A percentile compares a stretch with the other conserved stretches of the same genome.
Evolutionary conservation across 257 asterid species (phyloP).

Genomic region (Nicotiana tomentosiformis): DNA sequence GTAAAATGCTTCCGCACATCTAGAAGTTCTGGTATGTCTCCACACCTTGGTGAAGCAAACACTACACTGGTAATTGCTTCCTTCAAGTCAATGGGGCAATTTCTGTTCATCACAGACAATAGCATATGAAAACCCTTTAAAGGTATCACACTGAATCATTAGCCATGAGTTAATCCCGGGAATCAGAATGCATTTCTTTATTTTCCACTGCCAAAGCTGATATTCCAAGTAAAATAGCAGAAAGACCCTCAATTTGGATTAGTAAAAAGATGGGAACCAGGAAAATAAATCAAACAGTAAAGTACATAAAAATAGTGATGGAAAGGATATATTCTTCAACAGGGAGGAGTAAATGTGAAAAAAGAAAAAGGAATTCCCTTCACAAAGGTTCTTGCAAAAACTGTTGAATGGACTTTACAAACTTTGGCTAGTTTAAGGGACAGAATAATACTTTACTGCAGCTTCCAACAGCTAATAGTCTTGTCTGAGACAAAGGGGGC

Average conservation of each 20-base stretch:
- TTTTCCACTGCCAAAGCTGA: background rate
- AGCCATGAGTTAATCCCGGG: background rate
- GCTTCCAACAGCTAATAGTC: background rate
- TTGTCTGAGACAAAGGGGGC: background rate
- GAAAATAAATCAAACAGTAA: background rate
- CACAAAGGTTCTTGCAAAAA: background rate
- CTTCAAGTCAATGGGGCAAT: conserved; percentile 89
- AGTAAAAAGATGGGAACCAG: background rate
- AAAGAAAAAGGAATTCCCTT: background rate
- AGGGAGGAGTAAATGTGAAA: background rate
- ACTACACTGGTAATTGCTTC: conserved; percentile 86
- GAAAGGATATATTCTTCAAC: background rate
- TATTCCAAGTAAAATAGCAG: background rate
- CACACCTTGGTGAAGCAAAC: conserved; percentile 95
- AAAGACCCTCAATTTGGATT: background rate
- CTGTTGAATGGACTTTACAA: background rate
- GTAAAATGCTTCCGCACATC: conserved; percentile 72
- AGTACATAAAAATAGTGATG: background rate
- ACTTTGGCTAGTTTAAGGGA: background rate
- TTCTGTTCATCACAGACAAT: conserved; percentile 39
- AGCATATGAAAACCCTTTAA: background rate
- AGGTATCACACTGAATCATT: background rate
- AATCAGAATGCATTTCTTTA: background rate
- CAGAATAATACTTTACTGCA: background rate
- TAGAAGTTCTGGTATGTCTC: conserved; percentile 85